A percentile compares a stretch with the other conserved stretches of the same genome.
phyloP scores from a whole-genome alignment of 768 basidiomycete genomes.

The Podaxis sp. region DNA sequence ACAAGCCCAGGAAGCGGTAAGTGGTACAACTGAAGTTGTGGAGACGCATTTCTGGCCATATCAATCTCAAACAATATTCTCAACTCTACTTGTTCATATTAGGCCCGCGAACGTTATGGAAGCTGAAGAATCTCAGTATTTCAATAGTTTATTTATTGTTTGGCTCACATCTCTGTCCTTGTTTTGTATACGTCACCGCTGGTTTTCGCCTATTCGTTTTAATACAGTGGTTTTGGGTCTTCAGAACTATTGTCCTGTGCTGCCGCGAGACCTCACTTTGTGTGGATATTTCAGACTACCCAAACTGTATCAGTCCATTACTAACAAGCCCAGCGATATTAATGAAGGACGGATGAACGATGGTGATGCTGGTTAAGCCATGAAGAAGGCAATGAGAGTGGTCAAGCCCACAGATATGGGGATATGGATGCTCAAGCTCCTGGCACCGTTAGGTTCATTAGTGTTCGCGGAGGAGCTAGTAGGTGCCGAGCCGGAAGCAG shows the following conservation, averaged over 20 bases:
- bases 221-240: not conserved
- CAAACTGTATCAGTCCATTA: not conserved
- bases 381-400: not conserved
- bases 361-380: not conserved
- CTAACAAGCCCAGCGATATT: not conserved
- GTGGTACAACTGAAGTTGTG: slow-evolving; percentile 14
- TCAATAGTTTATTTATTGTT: not conserved
- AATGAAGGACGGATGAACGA: not conserved
- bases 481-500: slow-evolving; percentile 12
- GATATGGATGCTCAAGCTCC: not conserved
- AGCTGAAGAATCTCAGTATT: slow-evolving; percentile 17
- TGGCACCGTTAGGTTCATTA: slow-evolving; percentile 11
- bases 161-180: not conserved
- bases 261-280: not conserved
- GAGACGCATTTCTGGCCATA: slow-evolving; percentile 2
- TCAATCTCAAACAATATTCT: slow-evolving; percentile 5
- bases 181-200: slow-evolving; percentile 13
- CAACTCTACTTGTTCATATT: slow-evolving; percentile 12
- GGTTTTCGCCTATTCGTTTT: slow-evolving; percentile 13
- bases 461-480: slow-evolving; percentile 11
- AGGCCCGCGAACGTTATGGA: slow-evolving; percentile 40
- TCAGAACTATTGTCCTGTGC: not conserved
- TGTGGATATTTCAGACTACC: not conserved
- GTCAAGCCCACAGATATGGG: not conserved
- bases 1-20: slow-evolving; percentile 69